Evolutionary conservation across 2,329 filamentous ascomycete genomes (phyloP).

Genomic region (Colletotrichum chrysophilum): DNA sequence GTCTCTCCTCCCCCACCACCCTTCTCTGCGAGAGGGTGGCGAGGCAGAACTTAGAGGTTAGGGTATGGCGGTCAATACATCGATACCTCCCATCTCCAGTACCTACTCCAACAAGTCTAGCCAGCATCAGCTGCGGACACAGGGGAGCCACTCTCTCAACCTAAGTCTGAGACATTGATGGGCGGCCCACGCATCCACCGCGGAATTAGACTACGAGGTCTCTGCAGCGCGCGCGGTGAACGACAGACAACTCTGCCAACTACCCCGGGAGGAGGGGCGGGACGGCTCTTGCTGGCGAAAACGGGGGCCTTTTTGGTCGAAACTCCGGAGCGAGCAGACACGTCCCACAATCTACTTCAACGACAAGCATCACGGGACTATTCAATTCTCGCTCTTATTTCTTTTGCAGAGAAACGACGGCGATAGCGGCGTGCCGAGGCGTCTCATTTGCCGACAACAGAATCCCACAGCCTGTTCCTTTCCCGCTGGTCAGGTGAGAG

Average conservation of each 20-base stretch:
- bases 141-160: not conserved
- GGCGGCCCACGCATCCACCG: not conserved
- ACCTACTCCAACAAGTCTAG: not conserved
- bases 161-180: conserved; percentile 8
- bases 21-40: not conserved
- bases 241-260: not conserved
- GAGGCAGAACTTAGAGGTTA: not conserved
- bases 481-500: not conserved
- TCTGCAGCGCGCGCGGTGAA: not conserved
- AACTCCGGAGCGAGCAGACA: not conserved
- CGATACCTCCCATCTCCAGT: not conserved
- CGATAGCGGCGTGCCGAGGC: not conserved
- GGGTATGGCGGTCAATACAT: not conserved
- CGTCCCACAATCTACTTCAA: not conserved
- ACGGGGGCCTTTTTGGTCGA: not conserved
- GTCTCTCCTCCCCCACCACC: not conserved
- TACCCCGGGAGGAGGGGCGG: not conserved
- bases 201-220: not conserved
- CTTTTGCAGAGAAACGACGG: not conserved
- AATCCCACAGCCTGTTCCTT: not conserved
- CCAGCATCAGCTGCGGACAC: not conserved
- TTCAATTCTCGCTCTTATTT: not conserved
- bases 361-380: not conserved
- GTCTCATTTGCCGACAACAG: not conserved
- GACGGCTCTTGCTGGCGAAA: not conserved